These are phyloP conservation scores for Trypanosoma avium DNA, from an alignment of 208 protist species.

Conservation along the genomic window DNA sequence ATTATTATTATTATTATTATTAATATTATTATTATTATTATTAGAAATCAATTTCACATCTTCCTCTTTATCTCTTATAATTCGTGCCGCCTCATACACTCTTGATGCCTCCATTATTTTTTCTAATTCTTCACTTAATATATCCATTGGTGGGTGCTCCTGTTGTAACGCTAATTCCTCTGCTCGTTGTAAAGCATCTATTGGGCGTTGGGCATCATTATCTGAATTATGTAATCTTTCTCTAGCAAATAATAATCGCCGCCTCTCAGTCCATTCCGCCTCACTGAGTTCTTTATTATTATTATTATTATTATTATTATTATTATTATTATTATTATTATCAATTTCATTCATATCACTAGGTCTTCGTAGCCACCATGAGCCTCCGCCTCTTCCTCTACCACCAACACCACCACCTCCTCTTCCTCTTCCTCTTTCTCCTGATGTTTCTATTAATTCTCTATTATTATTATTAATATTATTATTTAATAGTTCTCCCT, in stretches of 20 bases:
- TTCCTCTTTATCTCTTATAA: too few relatives aligned
- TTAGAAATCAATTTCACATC: too few relatives aligned
- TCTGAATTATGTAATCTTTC: conserved; percentile 32
- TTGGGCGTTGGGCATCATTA: conserved; percentile 38
- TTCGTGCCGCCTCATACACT: not conserved
- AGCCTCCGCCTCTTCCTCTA: not conserved
- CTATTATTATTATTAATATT: not conserved
- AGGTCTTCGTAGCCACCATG: not conserved
- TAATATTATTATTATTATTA: too few relatives aligned
- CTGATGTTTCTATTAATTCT: not conserved
- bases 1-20: too few relatives aligned
- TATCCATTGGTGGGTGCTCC: conserved; percentile 55
- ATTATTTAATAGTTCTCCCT: not conserved
- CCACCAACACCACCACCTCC: too few relatives aligned
- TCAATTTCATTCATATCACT: not conserved
- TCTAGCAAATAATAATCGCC: conserved; percentile 53
- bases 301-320: not conserved
- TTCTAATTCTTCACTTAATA: conserved; percentile 51
- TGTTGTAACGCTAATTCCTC: conserved; percentile 30
- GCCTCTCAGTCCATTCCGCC: conserved; percentile 40
- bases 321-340: not conserved
- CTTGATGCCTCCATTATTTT: conserved; percentile 27
- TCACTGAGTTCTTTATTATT: conserved; percentile 23
- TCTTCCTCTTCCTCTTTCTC: not conserved
- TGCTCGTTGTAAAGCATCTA: conserved; percentile 27